Conservation (phyloP, 495 filamentous ascomycete species). For the Podospora didyma region DNA sequence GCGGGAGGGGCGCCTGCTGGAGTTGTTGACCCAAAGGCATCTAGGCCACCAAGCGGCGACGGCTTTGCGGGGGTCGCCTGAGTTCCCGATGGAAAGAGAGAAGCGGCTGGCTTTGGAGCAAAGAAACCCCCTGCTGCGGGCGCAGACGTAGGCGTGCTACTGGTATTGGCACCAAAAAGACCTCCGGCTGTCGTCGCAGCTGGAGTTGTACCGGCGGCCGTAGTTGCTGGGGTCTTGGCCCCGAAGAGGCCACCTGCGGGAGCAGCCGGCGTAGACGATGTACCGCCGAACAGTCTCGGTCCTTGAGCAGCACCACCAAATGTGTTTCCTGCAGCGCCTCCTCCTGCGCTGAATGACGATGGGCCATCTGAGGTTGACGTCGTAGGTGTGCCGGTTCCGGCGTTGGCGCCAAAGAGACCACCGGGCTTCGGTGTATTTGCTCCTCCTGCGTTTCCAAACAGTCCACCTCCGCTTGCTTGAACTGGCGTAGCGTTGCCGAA, state of each 20-base stretch:
- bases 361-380: conserved; percentile 9
- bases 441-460: conserved; percentile 48
- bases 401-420: conserved; percentile 27
- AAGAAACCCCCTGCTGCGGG: conserved; percentile 2
- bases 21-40: conserved; percentile 24
- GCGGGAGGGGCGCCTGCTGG: conserved; percentile 30
- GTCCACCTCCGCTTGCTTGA: conserved; percentile 27
- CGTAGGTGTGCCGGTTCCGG: conserved; percentile 20
- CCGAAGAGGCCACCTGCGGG: not conserved
- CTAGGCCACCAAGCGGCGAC: no score
- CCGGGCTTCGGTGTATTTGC: conserved; percentile 23
- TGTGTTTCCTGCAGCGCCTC: conserved; percentile 9
- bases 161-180: no score
- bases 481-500: conserved; percentile 30
- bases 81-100: conserved; percentile 10
- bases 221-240: not conserved
- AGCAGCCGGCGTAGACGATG: not conserved
- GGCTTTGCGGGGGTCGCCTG: conserved; percentile 28
- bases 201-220: conserved; percentile 8
- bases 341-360: conserved; percentile 16
- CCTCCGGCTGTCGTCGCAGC: conserved; percentile 11
- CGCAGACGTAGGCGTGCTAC: not conserved
- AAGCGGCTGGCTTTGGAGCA: not conserved
- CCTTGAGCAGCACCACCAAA: conserved; percentile 11
- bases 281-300: not conserved